Conservation (phyloP, 2,329 filamentous ascomycete species). For the Mariannaea sp. region DNA sequence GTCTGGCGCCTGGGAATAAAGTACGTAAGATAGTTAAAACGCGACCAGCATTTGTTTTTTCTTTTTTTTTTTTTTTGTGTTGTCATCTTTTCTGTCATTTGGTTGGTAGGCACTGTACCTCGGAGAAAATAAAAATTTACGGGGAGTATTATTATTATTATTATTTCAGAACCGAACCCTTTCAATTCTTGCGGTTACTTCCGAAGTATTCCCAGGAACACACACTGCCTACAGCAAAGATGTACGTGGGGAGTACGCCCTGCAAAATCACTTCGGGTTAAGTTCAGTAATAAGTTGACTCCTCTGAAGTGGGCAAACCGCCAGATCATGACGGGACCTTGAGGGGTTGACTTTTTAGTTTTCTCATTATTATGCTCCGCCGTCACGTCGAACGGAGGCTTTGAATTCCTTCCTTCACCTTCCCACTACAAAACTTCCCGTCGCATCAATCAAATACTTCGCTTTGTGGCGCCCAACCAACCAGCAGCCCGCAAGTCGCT, state of each 20-base stretch:
- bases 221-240: no score
- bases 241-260: not conserved
- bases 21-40: no score
- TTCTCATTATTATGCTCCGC: constrained; percentile 9
- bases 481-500: not conserved
- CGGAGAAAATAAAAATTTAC: no score
- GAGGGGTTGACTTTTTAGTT: constrained; percentile 13
- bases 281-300: no score
- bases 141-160: no score
- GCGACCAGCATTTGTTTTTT: constrained; percentile 4
- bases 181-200: not conserved
- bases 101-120: no score
- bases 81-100: not conserved
- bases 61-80: not conserved
- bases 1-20: constrained; percentile 1
- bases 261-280: constrained; percentile 2
- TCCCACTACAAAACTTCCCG: constrained; percentile 7
- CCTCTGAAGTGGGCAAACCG: no score
- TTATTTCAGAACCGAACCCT: no score
- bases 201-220: constrained; percentile 26
- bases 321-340: constrained; percentile 21
- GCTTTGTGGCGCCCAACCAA: constrained; percentile 1
- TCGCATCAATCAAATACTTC: constrained; percentile 13
- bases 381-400: constrained; percentile 16
- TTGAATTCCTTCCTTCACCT: constrained; percentile 7